These are phyloP conservation scores for Peziza echinospora DNA, from an alignment of 495 filamentous ascomycete genomes.

Conservation along the genomic window DNA sequence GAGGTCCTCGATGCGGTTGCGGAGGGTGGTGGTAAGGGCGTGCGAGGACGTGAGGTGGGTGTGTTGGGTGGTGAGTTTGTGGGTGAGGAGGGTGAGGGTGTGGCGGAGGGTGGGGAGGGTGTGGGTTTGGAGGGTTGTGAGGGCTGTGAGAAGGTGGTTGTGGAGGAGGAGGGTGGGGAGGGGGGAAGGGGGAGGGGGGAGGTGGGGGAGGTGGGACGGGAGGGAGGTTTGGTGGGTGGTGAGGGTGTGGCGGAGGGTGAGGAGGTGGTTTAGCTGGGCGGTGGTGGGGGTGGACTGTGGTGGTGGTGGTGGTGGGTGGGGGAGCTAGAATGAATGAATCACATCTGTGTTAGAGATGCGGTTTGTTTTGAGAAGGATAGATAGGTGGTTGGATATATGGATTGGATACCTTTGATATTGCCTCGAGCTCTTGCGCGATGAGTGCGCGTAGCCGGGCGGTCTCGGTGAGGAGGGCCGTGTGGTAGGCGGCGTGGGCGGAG, in stretches of 20 bases:
- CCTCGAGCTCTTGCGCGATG: no score
- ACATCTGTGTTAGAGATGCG: no score
- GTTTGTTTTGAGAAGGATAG: no score
- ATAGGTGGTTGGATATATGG: no score
- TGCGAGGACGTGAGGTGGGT: constrained; percentile 3
- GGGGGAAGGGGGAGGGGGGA: background rate
- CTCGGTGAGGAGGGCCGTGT: no score
- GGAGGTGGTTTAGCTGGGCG: background rate
- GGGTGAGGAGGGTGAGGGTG: background rate
- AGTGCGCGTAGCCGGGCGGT: no score
- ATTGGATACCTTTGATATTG: no score
- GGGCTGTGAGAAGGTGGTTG: background rate
- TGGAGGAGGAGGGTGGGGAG: background rate
- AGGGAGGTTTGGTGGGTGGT: background rate
- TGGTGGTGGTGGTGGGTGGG: constrained; percentile 2
- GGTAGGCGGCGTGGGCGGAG: no score
- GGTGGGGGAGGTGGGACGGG: background rate
- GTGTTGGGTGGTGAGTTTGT: background rate
- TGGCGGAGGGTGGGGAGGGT: constrained; percentile 1
- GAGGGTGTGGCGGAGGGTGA: background rate
- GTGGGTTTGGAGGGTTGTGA: no score
- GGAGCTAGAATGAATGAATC: background rate
- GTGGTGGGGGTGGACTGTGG: background rate
- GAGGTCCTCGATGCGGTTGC: constrained; percentile 1
- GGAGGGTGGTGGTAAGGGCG: constrained; percentile 2